Evolutionary conservation across 192 early-diverging fungal genomes (phyloP).

Genomic region (Podila epigama): DNA sequence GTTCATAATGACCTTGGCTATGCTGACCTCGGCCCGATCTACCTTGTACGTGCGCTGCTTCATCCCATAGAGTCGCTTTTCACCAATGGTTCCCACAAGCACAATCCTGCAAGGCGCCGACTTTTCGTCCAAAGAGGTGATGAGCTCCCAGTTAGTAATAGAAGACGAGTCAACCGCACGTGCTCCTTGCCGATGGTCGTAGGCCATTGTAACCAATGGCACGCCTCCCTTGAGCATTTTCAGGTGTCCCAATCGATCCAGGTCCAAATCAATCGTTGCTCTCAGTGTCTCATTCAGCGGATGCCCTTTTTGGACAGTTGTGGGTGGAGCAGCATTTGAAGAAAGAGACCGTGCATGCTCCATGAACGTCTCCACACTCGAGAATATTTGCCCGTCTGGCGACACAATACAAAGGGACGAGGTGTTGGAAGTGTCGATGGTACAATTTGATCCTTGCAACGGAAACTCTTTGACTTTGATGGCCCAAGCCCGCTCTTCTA

Average conservation of each 20-base stretch:
- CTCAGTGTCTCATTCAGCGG: background rate
- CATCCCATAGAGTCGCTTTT: conserved; percentile 29
- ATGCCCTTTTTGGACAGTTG: background rate
- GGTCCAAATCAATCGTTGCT: background rate
- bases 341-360: background rate
- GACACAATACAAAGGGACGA: conserved; percentile 11
- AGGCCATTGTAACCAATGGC: conserved; percentile 31
- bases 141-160: conserved; percentile 16
- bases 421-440: background rate
- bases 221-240: background rate
- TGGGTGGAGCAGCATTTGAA: too few relatives aligned
- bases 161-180: conserved; percentile 14
- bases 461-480: conserved; percentile 32
- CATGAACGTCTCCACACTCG: conserved; percentile 5
- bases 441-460: background rate
- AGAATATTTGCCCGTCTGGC: conserved; percentile 25
- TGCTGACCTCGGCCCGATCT: conserved; percentile 13
- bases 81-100: conserved; percentile 30
- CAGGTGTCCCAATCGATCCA: conserved; percentile 18
- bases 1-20: conserved; percentile 25
- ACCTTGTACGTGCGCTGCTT: conserved; percentile 1
- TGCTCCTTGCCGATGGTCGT: conserved; percentile 31
- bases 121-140: background rate
- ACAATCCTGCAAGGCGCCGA: conserved; percentile 5
- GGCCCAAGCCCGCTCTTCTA: conserved; percentile 28